Evolutionary conservation across 2,329 filamentous ascomycete genomes (phyloP).

Genomic region (Neopestalotiopsis clavispora): DNA sequence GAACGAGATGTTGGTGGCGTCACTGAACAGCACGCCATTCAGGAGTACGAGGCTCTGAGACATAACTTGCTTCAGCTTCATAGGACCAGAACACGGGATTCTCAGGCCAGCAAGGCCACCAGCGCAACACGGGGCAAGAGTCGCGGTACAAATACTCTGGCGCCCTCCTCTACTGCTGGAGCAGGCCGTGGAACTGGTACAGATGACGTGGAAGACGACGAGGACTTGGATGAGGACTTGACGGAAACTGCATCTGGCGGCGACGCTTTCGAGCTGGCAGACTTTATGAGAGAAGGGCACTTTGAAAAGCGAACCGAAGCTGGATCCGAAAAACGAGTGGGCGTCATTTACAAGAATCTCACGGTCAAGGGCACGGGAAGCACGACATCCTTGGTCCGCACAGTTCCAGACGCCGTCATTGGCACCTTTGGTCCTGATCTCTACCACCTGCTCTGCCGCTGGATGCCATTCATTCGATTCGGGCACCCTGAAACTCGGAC

Average conservation of each 20-base stretch:
- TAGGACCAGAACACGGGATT: conserved; percentile 39
- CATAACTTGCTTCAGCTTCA: conserved; percentile 40
- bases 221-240: conserved; percentile 48
- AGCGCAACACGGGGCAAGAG: conserved; percentile 13
- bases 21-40: conserved; percentile 37
- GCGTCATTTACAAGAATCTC: conserved; percentile 77
- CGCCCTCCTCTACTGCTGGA: not conserved
- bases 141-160: not conserved
- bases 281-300: conserved; percentile 76
- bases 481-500: conserved; percentile 34
- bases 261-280: conserved; percentile 63
- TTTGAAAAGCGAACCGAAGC: conserved; percentile 72
- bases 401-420: conserved; percentile 73
- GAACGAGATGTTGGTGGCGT: conserved; percentile 41
- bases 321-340: conserved; percentile 77
- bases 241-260: conserved; percentile 46
- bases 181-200: conserved; percentile 23
- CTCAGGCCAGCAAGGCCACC: conserved; percentile 32
- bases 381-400: conserved; percentile 71
- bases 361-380: conserved; percentile 75
- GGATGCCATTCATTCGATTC: conserved; percentile 38
- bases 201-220: conserved; percentile 38
- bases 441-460: conserved; percentile 62
- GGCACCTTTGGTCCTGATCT: conserved; percentile 84
- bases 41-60: conserved; percentile 41